Base-by-base conservation (phyloP, 345 rosid species). In the Brassica rapa region DNA sequence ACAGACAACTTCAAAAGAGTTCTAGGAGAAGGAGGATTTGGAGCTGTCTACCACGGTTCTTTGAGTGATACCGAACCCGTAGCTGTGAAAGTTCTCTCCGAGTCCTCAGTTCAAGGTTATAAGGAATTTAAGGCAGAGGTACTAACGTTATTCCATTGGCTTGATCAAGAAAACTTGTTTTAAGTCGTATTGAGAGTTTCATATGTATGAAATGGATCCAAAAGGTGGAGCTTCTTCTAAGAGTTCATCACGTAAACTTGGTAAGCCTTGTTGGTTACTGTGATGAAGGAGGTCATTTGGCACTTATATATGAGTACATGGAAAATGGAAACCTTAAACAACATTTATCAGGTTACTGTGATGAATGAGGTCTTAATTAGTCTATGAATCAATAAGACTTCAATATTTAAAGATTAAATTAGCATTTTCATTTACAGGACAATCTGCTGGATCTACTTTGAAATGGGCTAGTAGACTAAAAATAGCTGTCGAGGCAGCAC, bases 261-360 rank as follows among this genome's bases (percentile, higher is more conserved):
- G 59, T 53, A 53, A 16, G 59, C 59, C 59, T 53, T 6, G 59
- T 53, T 16, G 59, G 59, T 16, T 53, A 53, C 24, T 86, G 86
- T 66, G 60, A 77, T 39, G 86, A 86, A 72, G 89, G 77, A 46
- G 66, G 61, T 4, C 62, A 81, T 24, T 71, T 62, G 23, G 87
- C 77, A 59, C 84, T 86, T 0, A 79, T 86, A 23, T 84, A 84
- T 6, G 87, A 86, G 77, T 83, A 66, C 81, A 84, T 82, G 84
- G 78, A 78, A 1, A 72, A 79, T 64, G 78, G 85, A 68, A 39
- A 74, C 60, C 81, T 83, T 62, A 24, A 55, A 75, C 60, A 77
- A 60, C 74, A 80, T 68, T 24, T 83, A 70, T 72, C 81, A 76
- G 76, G 19, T 19, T 19, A 19, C 19, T 19, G 19, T 19, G 19